Base-by-base conservation (phyloP, 495 filamentous ascomycete genomes). In the Talaromyces liani region DNA sequence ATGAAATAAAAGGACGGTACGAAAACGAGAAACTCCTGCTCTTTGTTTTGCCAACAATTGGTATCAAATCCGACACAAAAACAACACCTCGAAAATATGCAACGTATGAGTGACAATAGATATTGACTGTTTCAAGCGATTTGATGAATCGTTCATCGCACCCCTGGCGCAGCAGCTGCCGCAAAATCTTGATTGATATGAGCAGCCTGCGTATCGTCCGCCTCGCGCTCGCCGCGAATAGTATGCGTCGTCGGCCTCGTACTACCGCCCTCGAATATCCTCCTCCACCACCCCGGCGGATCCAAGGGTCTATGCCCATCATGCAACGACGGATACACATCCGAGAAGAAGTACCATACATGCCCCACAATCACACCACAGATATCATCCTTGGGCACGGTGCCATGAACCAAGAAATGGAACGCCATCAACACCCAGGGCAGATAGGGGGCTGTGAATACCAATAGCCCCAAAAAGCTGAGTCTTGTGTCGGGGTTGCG, bases 321-420 rank as follows among this genome's bases (percentile, higher is more conserved):
- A 73, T 97, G 89, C 55, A 97, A 82, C 29, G 91, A 87, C 6
- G 94, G 94, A 72, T 97, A 98, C 16, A 98, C 92, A 70, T 98
- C 94, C 58, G 86, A 89, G 78, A 98, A 98, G 79, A 96, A 98
- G 72, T 98, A 98, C 90, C 93, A 98, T 33, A 98, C 83, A 76
- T 98, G 94, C 3, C 94, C 94, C 58, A 98, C 91, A 6, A 93
- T 84, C 16, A 96, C 89, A 6, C 94, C 94, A 76, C 92, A 90
- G 63, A 98, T 86, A 79, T 98, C 94, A 74, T 98, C 94, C 81
- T 95, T 96, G 12, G 94, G 94, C 34, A 97, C 78, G 1, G 81
- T 89, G 10, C 90, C 88, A 75, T 97, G 92, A 68, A 98, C 77
- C 14, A 94, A 78, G 57, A 97, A 74, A 63, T 88, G 92, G 74